Base-by-base conservation (phyloP, 305 asterid genomes). In the Ilex paraguariensis region DNA sequence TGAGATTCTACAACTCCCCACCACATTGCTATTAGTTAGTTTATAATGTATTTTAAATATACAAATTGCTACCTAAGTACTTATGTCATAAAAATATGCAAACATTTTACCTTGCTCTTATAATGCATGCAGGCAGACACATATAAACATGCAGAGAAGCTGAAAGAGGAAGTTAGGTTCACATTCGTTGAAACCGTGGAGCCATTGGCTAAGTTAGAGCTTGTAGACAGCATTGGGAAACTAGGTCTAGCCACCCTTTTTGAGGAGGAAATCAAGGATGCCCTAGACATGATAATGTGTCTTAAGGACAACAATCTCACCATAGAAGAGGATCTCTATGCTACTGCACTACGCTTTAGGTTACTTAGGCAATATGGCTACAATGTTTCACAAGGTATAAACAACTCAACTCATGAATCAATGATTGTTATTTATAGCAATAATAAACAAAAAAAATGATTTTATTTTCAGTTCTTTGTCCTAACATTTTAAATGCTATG, bases 351-450 rank as follows among this genome's bases (percentile, higher is more conserved):
- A 54, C 48, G 61, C 65, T 77, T 81, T 46, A 59, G 80, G 61
- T 46, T 77, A 62, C 82, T 81, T 5, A 79, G 87, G 76, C 81
- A 75, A 48, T 70, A 79, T 39, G 86, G 86, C 21, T 65, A 70
- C 58, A 39, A 69, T 60, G 83, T 73, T 68, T 65, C 90, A 21
- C 73, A 69, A 70, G 87, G 77, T 62, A 54, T 7, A 10, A 9
- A 21, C 33, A 0, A 21, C 28, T 21, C 28, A 21, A 21, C 28
- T 21, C 28, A 21, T 21, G 28, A 21, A 21, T 21, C 2, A 21
- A 21, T 21, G 28, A 21, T 21, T 21, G 28, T 21, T 21, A 21
- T 21, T 21, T 21, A 21, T 21, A 21, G 28, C 28, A 21, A 21
- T 21, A 21, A 21, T 21, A 21, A 21, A 0, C 1, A 21, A 21